Percentiles rank a stretch among this genome's conserved stretches.
These are phyloP conservation scores for Garcia nutans DNA, from an alignment of 345 rosid genomes.

Conservation along the genomic window DNA sequence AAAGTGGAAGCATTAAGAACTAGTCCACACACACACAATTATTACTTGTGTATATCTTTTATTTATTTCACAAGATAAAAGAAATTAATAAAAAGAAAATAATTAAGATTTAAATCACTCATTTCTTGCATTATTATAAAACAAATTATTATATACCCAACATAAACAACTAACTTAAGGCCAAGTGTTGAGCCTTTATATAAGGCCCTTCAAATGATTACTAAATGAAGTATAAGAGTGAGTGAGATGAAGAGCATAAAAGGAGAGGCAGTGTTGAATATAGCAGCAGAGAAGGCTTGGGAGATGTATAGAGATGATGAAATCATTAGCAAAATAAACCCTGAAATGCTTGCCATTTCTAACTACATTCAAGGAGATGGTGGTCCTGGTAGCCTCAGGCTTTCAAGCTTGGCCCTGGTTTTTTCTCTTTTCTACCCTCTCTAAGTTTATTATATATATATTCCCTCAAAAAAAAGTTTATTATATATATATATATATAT, in stretches of 20 bases:
- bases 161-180: background rate
- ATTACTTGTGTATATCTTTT: too few species aligned
- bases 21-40: too few species aligned
- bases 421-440: slow-evolving; percentile 12
- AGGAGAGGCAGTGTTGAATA: slow-evolving; percentile 43
- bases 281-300: slow-evolving; percentile 45
- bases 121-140: too few species aligned
- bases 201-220: background rate
- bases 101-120: too few species aligned
- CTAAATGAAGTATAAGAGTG: background rate
- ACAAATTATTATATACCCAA: too few species aligned
- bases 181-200: background rate
- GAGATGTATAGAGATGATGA: slow-evolving; percentile 43
- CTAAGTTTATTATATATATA: background rate
- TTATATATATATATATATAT: too few species aligned
- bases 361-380: slow-evolving; percentile 40
- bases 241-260: slow-evolving; percentile 30
- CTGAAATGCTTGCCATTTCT: slow-evolving; percentile 37
- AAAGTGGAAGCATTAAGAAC: too few species aligned
- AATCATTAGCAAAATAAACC: slow-evolving; percentile 42
- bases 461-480: too few species aligned
- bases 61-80: too few species aligned
- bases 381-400: slow-evolving; percentile 42
- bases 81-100: too few species aligned
- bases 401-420: slow-evolving; percentile 52